phyloP scores from a whole-genome alignment of 2,329 filamentous ascomycete species.

The Sporothrix schenckii region DNA sequence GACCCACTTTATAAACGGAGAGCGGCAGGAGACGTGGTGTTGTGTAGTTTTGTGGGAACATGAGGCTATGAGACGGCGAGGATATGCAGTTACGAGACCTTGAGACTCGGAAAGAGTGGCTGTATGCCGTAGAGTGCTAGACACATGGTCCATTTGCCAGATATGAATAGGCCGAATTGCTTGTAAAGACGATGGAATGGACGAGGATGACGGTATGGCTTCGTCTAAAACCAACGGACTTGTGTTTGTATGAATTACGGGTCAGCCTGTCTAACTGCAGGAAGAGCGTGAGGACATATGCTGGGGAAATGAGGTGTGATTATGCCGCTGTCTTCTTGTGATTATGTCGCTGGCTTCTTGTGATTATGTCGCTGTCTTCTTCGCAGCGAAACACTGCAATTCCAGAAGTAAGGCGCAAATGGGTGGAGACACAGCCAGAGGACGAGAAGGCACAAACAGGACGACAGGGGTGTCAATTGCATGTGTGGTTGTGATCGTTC shows the following conservation, averaged over 20 bases:
- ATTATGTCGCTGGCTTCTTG: background rate
- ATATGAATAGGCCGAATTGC: background rate
- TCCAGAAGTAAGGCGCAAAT: conserved; percentile 25
- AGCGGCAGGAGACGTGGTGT: conserved; percentile 9
- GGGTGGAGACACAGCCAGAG: conserved; percentile 25
- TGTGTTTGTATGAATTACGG: background rate
- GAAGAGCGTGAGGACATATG: conserved; percentile 19
- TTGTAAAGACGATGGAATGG: background rate
- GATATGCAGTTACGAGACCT: background rate
- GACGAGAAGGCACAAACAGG: conserved; percentile 22
- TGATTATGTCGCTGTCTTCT: background rate
- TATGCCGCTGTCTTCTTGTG: background rate
- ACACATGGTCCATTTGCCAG: background rate
- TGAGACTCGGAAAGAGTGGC: background rate
- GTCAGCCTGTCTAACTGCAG: conserved; percentile 1
- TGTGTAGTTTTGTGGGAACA: background rate
- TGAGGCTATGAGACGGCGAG: background rate
- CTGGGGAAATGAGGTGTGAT: background rate
- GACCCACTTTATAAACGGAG: conserved; percentile 24
- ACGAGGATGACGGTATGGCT: background rate
- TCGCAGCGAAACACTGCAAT: background rate
- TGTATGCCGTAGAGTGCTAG: background rate
- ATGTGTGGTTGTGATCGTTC: background rate
- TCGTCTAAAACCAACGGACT: background rate
- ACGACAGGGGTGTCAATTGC: conserved; percentile 6